Evolutionary conservation across 768 basidiomycete species (phyloP).

Genomic region (Russula sp.): DNA sequence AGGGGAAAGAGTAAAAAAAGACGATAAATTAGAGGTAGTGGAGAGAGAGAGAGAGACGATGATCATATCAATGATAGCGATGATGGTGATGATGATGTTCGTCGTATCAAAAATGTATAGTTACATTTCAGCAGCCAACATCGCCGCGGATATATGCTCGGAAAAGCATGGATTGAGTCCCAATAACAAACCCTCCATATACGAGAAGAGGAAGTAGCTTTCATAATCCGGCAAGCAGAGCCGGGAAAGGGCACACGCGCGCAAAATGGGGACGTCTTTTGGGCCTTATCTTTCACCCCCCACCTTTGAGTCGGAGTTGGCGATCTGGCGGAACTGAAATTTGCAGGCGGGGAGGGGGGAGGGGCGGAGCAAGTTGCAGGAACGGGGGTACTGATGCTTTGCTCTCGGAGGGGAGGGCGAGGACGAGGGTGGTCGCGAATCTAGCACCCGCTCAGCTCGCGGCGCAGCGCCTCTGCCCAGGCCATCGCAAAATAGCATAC

Average conservation of each 20-base stretch:
- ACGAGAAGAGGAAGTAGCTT: not conserved
- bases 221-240: not conserved
- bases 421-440: not conserved
- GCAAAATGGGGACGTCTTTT: not conserved
- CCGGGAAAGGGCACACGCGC: not conserved
- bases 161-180: not conserved
- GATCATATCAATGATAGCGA: conserved; percentile 3
- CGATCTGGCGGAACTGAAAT: not conserved
- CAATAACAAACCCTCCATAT: not conserved
- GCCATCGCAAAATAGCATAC: conserved; percentile 74
- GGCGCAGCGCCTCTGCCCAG: conserved; percentile 46
- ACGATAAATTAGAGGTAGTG: conserved; percentile 8
- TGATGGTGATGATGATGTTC: not conserved
- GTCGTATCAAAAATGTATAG: not conserved
- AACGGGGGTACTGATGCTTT: conserved; percentile 1
- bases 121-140: not conserved
- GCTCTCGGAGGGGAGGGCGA: not conserved
- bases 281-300: not conserved
- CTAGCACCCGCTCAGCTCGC: conserved; percentile 30
- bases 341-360: not conserved
- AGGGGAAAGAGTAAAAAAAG: not conserved
- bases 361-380: not conserved
- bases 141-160: not conserved
- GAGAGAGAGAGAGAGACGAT: not conserved
- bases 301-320: not conserved